phyloP scores from a whole-genome alignment of 148 eudicot species.

The Nyssa sinensis region DNA sequence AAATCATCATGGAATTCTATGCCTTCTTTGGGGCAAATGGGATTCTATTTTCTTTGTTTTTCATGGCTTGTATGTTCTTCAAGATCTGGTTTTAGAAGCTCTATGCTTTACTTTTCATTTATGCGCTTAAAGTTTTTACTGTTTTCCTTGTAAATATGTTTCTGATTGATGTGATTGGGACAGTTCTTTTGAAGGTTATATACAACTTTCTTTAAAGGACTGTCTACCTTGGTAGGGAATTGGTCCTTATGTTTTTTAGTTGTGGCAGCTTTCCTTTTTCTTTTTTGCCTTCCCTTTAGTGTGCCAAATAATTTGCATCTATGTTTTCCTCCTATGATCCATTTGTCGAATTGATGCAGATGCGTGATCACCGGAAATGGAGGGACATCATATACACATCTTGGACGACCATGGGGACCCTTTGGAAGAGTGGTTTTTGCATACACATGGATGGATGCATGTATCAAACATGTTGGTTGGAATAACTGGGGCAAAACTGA shows the following conservation, averaged over 20 bases:
- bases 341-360: constrained; percentile 34
- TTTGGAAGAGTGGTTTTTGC: constrained; percentile 93
- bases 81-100: too few relatives aligned
- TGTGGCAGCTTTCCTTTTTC: background rate
- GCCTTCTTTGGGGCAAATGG: background rate
- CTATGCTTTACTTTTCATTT: too few relatives aligned
- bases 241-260: background rate
- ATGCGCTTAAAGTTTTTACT: too few relatives aligned
- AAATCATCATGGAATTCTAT: background rate
- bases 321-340: background rate
- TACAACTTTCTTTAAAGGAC: background rate
- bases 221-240: background rate
- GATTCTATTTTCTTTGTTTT: background rate
- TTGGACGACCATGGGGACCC: constrained; percentile 99
- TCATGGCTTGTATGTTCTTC: too few relatives aligned
- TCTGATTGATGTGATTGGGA: background rate
- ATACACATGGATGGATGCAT: constrained; percentile 87
- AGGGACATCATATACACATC: constrained; percentile 56
- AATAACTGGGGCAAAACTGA: constrained; percentile 90
- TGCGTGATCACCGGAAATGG: constrained; percentile 96
- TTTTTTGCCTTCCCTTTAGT: background rate
- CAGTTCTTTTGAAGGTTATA: background rate
- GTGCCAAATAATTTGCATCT: background rate
- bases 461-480: constrained; percentile 79
- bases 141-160: too few relatives aligned